Conservation (phyloP, 164 flowering plant genomes). For the Tetracentron sinense region DNA sequence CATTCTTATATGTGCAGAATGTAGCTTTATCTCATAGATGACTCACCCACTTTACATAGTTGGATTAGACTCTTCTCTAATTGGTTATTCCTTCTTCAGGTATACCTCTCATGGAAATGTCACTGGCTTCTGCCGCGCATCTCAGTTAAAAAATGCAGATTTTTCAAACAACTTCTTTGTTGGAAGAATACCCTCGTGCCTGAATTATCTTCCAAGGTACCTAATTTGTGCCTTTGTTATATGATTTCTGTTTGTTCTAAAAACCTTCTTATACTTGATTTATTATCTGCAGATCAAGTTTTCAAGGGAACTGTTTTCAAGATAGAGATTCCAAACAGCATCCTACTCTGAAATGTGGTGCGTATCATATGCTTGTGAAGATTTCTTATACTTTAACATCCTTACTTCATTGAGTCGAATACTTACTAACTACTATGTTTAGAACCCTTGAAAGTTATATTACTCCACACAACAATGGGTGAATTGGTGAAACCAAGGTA, state of each 20-base stretch:
- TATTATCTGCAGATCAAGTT: conserved; percentile 56
- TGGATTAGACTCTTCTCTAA: conserved; percentile 2
- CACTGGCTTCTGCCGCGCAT: conserved; percentile 58
- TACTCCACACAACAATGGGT: background rate
- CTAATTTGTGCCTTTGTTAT: conserved; percentile 10
- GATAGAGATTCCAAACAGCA: conserved; percentile 63
- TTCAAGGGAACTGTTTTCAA: conserved; percentile 79
- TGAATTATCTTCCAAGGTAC: conserved; percentile 76
- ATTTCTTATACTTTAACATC: too few species aligned
- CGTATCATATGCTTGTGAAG: conserved; percentile 16
- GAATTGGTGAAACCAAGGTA: background rate
- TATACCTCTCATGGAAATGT: conserved; percentile 34
- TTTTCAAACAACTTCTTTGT: conserved; percentile 75
- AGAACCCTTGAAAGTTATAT: background rate
- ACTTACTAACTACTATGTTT: background rate
- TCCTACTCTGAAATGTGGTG: conserved; percentile 65
- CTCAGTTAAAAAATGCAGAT: conserved; percentile 63
- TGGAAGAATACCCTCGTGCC: conserved; percentile 78
- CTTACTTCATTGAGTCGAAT: too few species aligned
- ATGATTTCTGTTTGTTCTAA: background rate
- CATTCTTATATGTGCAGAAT: background rate
- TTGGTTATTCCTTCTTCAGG: conserved; percentile 40
- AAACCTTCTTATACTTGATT: conserved; percentile 6
- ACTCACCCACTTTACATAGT: background rate
- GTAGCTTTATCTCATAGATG: background rate